Evolutionary conservation across 1,139 yeast genomes (phyloP), one percentile per base, ranked within the genome.

Genomic region (Kurtzmaniella quercitrusa): DNA sequence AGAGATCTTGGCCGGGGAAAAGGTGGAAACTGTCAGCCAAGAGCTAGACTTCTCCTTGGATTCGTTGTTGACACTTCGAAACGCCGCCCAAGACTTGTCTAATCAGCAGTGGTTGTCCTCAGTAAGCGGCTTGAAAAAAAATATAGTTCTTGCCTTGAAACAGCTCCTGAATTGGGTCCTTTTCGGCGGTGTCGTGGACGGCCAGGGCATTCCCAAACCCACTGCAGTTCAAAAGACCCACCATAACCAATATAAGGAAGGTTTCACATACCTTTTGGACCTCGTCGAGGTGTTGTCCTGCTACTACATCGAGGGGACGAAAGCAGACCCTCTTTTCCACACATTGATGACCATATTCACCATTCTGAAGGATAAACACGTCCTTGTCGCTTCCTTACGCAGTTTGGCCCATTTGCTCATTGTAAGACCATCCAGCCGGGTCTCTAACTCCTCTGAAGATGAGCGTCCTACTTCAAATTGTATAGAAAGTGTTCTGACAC

Each of bases 271-370:
- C 59, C 69, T 83, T 23, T 65, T 90, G 44, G 98, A 93, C 60
- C 76, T 91, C 37, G 76, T 88, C 44, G 98, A 93, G 59, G 83
- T 93, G 2, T 77, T 90, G 40, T 82, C 93, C 6, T 85, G 96
- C 42, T 88, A 87, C 61, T 75, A 87, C 53, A 82, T 89, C 12
- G 93, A 94, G 31, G 84, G 82, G 33, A 72, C 76, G 39, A 76
- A 75, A 50, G 78, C 79, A 52, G 91, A 85, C 59, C 77, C 76
- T 10, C 66, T 82, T 46, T 83, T 85, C 59, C 63, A 75, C 43
- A 63, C 72, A 9, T 64, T 85, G 41, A 63, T 80, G 40, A 57
- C 63, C 8, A 66, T 81, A 19, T 70, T 84, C 41, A 59, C 63
- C 23, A 52, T 56, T 21, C 68, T 80, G 8, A 70, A 70, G 41